Percentiles rank a stretch among this genome's conserved stretches.
phyloP scores from a whole-genome alignment of 2,329 filamentous ascomycete species.

The Phaeoacremonium minimum region DNA sequence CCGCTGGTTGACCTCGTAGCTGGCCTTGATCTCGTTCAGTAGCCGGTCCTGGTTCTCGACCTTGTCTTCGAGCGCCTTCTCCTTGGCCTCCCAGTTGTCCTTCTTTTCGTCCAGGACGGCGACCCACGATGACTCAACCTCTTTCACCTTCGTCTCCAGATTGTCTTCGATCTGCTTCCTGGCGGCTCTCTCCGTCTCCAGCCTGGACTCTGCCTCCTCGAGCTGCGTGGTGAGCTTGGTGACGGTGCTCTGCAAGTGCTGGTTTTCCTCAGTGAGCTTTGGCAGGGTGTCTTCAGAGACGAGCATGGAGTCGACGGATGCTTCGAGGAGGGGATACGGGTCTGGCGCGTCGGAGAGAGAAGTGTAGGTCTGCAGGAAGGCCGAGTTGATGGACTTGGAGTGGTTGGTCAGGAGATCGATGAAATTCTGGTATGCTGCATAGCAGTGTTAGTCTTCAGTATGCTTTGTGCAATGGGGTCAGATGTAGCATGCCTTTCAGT shows the following conservation, averaged over 20 bases:
- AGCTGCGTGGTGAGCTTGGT: conserved; percentile 72
- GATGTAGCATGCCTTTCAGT: conserved; percentile 63
- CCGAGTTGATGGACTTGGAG: conserved; percentile 88
- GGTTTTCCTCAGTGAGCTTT: conserved; percentile 82
- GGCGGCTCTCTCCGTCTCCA: conserved; percentile 73
- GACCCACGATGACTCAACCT: conserved; percentile 85
- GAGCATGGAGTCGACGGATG: conserved; percentile 90
- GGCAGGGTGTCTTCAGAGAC: conserved; percentile 89
- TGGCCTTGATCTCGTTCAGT: conserved; percentile 92
- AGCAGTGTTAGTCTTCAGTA: conserved; percentile 12
- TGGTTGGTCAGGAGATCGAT: conserved; percentile 96
- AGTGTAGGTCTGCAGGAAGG: conserved; percentile 90
- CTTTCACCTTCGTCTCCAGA: conserved; percentile 77
- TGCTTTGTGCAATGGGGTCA: conserved; percentile 1
- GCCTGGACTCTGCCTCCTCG: conserved; percentile 73
- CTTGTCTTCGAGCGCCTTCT: conserved; percentile 84
- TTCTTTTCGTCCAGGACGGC: conserved; percentile 90
- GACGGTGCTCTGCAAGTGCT: conserved; percentile 77
- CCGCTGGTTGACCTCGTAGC: conserved; percentile 91
- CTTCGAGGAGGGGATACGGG: conserved; percentile 92
- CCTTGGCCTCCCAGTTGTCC: conserved; percentile 94
- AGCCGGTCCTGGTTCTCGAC: conserved; percentile 89
- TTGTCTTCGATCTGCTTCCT: conserved; percentile 73
- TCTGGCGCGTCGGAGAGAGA: conserved; percentile 93
- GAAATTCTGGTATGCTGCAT: conserved; percentile 86